Base-by-base conservation (phyloP, 1,139 yeast species). In the Kodamaea fungicola region DNA sequence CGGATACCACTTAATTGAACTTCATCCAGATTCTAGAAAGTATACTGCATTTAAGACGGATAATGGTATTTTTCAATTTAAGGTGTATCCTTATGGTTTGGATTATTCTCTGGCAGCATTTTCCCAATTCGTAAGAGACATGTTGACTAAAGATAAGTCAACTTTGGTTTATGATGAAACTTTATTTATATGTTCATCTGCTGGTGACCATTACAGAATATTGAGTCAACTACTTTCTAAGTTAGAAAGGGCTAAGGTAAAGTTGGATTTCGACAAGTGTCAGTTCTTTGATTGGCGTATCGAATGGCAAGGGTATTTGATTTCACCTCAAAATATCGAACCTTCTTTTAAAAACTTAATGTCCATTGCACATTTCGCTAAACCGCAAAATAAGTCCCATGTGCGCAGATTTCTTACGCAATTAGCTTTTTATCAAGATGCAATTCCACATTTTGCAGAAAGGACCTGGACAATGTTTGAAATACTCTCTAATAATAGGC, bases 21-120 rank as follows among this genome's bases (percentile, higher is more conserved):
- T 32, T 7, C 24, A 32, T n/a, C 34, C 34, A 7, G 34, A 32
- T 3, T 32, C 13, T 21, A 32, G 28, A 26, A 32, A 19, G 30
- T 32, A 16, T n/a, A 32, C 34, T 21, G 27, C 34, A 19, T 32
- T 32, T 29, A 32, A 26, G 12, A 32, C 34, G n/a, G 30, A 32
- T 9, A 8, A 8, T 2, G 34, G 34, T 13, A 13, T 12, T 8
- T 32, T 26, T 12, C 34, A 32, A 24, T 32, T 32, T 26, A 32
- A 24, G 13, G 34, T 32, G n/a, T 32, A 22, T 23, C 34, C 34
- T n/a, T 32, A 32, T 10, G 34, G 34, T 7, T n/a, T 32, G 6
- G 12, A 10, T 7, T 9, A 10, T 12, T 32, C 34, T 7, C 22
- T 12, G 3, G 16, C 24, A 3, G 34, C 22, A 3, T 32, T 32